These are phyloP conservation scores for Anthostomella pinea DNA, from an alignment of 2,329 filamentous ascomycete species.

Conservation along the genomic window DNA sequence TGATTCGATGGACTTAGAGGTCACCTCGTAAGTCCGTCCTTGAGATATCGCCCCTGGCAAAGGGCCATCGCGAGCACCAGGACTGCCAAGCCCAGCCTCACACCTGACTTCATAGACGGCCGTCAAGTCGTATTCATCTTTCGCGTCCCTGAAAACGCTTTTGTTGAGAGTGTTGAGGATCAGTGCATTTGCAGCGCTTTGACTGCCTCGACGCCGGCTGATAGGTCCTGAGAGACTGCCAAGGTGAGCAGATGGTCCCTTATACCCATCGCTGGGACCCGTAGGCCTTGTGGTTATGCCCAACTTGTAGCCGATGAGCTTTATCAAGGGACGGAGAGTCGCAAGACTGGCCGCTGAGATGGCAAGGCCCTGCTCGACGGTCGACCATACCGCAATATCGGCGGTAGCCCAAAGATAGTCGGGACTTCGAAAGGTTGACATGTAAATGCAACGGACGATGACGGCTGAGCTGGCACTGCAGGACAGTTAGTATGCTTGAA, in stretches of 20 bases:
- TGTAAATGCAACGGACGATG: conserved; percentile 39
- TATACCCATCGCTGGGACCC: background rate
- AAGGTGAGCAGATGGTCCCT: background rate
- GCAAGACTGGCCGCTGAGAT: conserved; percentile 47
- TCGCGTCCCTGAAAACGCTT: background rate
- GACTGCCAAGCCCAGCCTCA: background rate
- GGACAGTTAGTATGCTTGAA: background rate
- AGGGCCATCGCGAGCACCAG: background rate
- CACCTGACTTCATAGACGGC: background rate
- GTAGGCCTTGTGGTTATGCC: conserved; percentile 7
- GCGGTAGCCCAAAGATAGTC: conserved; percentile 45
- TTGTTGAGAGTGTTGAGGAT: background rate
- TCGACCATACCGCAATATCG: conserved; percentile 49
- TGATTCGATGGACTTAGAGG: background rate
- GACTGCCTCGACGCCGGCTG: background rate
- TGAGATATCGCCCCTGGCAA: background rate
- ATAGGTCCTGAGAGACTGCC: background rate
- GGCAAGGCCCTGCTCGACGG: conserved; percentile 45
- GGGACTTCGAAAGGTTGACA: conserved; percentile 35
- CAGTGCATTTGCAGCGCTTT: background rate
- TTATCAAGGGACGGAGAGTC: conserved; percentile 44
- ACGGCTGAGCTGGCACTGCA: conserved; percentile 44
- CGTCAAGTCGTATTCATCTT: background rate
- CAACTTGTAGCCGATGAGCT: conserved; percentile 32
- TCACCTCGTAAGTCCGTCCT: conserved; percentile 1